Base-by-base conservation (phyloP, 2,329 filamentous ascomycete species). In the Colletotrichum tamarilloi region DNA sequence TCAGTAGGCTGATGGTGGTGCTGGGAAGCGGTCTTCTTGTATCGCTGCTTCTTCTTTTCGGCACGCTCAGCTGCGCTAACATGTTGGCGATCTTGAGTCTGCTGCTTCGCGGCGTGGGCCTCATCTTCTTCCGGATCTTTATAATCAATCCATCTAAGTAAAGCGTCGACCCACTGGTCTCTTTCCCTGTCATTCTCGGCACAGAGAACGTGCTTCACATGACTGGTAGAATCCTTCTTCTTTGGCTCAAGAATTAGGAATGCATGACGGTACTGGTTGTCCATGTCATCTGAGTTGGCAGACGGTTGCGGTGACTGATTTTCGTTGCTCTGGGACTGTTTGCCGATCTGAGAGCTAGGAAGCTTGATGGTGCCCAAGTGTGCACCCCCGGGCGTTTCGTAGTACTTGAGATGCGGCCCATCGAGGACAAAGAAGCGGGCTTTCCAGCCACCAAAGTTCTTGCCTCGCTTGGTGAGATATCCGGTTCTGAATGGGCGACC, bases 391-490 rank as follows among this genome's bases (percentile, higher is more conserved):
- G 95, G 95, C 2, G 93, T 91, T 82, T 99, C 97, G 78, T 94
- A 98, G 81, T 99, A 99, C 78, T 93, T 95, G 78, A 99, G 79
- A 9, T 86, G 83, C n/a, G 89, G 88, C 0, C 89, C 88, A 65
- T 91, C 88, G 14, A 91, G 84, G 26, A 90, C 84, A 78, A 92
- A 92, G 79, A 90, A 92, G 42, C 90, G 85, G 12, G 95, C 95
- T 83, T 99, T 99, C 97, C 97, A 99, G 62, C 97, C 97, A 64
- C 97, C 97, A 84, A 99, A 99, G 79, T 98, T 98, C 87, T 99
- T 99, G 62, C 97, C 97, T 77, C 94, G 91, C 85, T 99, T 99
- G 2, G 97, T 98, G 62, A 99, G 85, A 82, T 98, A 99, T 9
- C 97, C 97, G 79, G 92, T 95, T 79, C 94, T 95, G 72, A 92